Base-by-base conservation (phyloP, 345 rosid genomes). In the Lepidium aucheri region DNA sequence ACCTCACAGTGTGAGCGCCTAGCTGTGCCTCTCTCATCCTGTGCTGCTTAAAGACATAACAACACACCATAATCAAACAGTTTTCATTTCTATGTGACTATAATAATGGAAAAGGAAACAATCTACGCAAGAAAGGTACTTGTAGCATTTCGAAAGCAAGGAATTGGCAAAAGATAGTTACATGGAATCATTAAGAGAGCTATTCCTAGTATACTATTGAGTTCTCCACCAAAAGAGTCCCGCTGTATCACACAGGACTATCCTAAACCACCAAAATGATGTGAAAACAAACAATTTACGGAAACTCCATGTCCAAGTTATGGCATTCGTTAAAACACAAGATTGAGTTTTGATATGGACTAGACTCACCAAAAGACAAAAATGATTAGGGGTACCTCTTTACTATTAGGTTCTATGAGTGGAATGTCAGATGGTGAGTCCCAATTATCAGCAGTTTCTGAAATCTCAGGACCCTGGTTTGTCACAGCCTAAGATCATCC, bases 1-100 rank as follows among this genome's bases (percentile, higher is more conserved):
- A 85, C 76, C 73, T 85, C 20, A 78, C 6, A 16, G 92, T 85
- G 72, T 82, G 88, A 28, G 76, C 70, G 54, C 83, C 86, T 62
- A 56, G 78, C 44, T 73, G 80, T 68, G 81, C 71, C 68, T 83
- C 84, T 65, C 80, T 77, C 84, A 74, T 78, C 78, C 81, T 81
- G 80, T 71, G 80, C 68, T 78, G 45, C 60, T 67, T 20, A 54
- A 6, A 11, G 17, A 69, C 43, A 68, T 4, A 68, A 11, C 57
- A 13, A 51, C 7, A 34, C 3, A 52, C 13, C 56, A 13, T 39
- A 11, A 11, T 60, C 1, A 66, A 12, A 40, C 39, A 20, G 11
- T 55, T 20, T 17, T 24, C 43, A 26, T 18, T 55, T 36, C 39
- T 43, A 18, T 54, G 13, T 4, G 9, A 17, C 36, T 46, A 64